Conservation (phyloP, 305 asterid genomes). For the Solanum hybrid region DNA sequence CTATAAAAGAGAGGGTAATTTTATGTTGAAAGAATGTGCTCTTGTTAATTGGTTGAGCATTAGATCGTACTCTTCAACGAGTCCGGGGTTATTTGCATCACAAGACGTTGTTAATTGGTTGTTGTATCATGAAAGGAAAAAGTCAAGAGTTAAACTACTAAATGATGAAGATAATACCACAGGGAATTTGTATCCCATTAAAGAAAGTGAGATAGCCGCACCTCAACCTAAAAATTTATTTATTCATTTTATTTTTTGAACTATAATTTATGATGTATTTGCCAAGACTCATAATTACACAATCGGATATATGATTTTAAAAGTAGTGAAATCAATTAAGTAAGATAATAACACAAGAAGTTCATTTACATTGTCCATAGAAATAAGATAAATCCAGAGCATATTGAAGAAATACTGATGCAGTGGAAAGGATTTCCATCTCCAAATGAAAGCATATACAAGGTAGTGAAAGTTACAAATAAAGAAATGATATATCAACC, state of each 20-base stretch:
- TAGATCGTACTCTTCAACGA: background rate
- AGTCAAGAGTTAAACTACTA: background rate
- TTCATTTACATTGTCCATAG: background rate
- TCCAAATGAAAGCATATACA: background rate
- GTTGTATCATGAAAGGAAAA: background rate
- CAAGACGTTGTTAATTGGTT: background rate
- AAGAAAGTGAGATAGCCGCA: background rate
- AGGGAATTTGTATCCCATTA: background rate
- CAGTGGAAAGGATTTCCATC: background rate
- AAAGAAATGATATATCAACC: background rate
- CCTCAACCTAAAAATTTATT: background rate
- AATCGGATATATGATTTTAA: background rate
- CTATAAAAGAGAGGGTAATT: background rate
- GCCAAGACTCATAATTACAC: background rate
- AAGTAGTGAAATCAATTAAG: background rate
- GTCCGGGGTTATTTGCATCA: background rate
- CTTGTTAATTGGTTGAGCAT: background rate
- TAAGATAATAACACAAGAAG: background rate
- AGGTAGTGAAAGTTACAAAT: background rate
- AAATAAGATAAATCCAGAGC: background rate
- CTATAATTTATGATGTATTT: background rate
- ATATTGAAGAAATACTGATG: background rate
- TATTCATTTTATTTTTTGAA: background rate
- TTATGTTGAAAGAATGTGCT: background rate
- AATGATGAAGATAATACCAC: background rate